These are phyloP conservation scores for Alternaria alternata DNA, from an alignment of 2,329 filamentous ascomycete genomes.

Conservation along the genomic window DNA sequence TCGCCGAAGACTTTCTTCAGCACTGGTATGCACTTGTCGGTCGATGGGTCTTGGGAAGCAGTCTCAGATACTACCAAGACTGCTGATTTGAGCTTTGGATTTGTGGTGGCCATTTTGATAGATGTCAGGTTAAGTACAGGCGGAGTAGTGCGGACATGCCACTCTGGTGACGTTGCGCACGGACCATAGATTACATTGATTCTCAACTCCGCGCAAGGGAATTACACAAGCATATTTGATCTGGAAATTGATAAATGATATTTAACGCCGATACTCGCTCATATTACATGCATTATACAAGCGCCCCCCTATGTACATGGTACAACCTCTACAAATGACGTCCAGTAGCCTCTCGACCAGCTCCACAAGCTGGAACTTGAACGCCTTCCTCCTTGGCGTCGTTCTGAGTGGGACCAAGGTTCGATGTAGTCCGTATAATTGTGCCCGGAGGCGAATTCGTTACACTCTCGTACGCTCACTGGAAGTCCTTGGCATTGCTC, in stretches of 20 bases:
- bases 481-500: constrained; percentile 81
- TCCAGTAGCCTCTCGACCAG: constrained; percentile 11
- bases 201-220: background rate
- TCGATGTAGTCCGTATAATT: background rate
- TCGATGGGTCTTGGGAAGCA: constrained; percentile 77
- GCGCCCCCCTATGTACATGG: constrained; percentile 41
- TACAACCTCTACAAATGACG: constrained; percentile 28
- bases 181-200: constrained; percentile 23
- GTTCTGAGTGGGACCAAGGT: constrained; percentile 3
- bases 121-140: constrained; percentile 22
- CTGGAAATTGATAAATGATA: constrained; percentile 25
- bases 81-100: constrained; percentile 69
- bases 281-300: constrained; percentile 52
- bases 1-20: constrained; percentile 74
- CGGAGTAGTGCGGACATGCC: constrained; percentile 32
- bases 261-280: constrained; percentile 40
- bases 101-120: constrained; percentile 41
- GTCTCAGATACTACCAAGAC: constrained; percentile 93
- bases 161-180: constrained; percentile 25
- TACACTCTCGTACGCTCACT: constrained; percentile 28
- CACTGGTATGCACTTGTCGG: constrained; percentile 74
- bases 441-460: background rate
- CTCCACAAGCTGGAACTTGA: constrained; percentile 22
- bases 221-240: background rate
- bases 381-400: constrained; percentile 9